A percentile compares a stretch with the other conserved stretches of the same genome.
Evolutionary conservation across 179 eudicot species (phyloP).

Genomic region (Beta lomatogona): DNA sequence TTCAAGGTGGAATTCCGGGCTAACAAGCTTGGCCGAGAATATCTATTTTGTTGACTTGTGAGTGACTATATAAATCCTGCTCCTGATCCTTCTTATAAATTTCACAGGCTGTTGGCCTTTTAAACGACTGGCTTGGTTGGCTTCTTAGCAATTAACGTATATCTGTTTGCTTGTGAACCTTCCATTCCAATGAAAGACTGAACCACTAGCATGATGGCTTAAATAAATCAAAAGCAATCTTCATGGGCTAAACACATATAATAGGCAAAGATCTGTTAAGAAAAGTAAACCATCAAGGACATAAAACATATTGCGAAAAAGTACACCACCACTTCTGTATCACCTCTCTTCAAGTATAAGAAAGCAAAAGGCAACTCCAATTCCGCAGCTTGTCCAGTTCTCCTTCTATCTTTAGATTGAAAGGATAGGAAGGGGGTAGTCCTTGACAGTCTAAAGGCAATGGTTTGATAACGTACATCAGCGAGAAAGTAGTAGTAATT

Average conservation of each 20-base stretch:
- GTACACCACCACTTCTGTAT: not conserved
- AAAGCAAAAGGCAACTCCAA: not conserved
- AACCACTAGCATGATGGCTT: not conserved
- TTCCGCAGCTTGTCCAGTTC: too few relatives aligned
- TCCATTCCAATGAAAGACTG: not conserved
- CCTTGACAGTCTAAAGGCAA: not conserved
- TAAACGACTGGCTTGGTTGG: not conserved
- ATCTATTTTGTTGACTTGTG: not conserved
- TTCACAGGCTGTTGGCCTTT: not conserved
- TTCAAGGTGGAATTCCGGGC: not conserved
- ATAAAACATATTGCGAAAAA: not conserved
- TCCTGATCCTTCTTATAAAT: not conserved
- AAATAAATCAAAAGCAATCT: too few relatives aligned
- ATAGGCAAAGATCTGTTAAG: not conserved
- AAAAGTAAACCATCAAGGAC: not conserved
- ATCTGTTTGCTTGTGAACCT: not conserved
- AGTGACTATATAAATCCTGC: not conserved
- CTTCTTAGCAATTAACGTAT: not conserved
- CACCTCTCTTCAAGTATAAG: not conserved
- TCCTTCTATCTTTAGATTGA: too few relatives aligned
- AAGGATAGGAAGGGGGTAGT: too few relatives aligned
- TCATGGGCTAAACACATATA: not conserved
- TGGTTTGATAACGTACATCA: not conserved
- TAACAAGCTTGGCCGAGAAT: not conserved
- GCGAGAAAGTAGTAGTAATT: not conserved